Base-by-base conservation (phyloP, 164 flowering plant genomes). In the Taxillus chinensis region DNA sequence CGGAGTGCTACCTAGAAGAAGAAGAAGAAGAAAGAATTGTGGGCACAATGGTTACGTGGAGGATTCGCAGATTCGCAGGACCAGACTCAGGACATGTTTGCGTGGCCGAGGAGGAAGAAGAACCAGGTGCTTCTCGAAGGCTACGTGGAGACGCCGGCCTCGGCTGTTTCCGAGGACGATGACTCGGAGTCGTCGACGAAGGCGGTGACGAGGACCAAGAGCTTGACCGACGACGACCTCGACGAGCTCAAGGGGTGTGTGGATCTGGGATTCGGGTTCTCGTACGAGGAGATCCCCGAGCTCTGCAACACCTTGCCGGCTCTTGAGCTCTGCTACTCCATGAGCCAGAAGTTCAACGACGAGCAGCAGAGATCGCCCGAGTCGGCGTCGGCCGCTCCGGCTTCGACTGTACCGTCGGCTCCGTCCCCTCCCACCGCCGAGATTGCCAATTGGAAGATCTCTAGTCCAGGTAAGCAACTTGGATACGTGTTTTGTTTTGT, bases 251-350 rank as follows among this genome's bases (percentile, higher is more conserved):
- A 86, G 58, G 97, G 95, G 6, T 90, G 95, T 64, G 56, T 87
- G 64, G 97, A 90, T 80, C 82, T 90, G 8, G 95, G 97, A 5
- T 90, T 90, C 74, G 90, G 90, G 6, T 90, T 90, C 66, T 82
- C 79, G 64, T 90, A 87, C 68, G 88, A 87, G 7, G 97, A 88
- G 70, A 90, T 90, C 51, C 97, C 97, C 0, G 97, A 87, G 75
- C 87, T 87, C 53, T 87, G 87, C 69, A 83, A 82, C 72, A 87
- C 95, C 16, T 62, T 87, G 69, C 97, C 97, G 10, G 97, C 97
- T 57, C 83, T 90, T 15, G 97, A 90, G 74, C 83, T 90, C 14
- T 90, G 97, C 62, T 90, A 90, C 70, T 90, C 97, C 0, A 84
- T 87, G 87, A 77, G 79, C 58, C 95, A 85, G 80, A 84, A 78